Evolutionary conservation across 129 eudicot genomes (phyloP), one percentile per base, ranked within the genome.

Genomic region (Escallonia herrerae): DNA sequence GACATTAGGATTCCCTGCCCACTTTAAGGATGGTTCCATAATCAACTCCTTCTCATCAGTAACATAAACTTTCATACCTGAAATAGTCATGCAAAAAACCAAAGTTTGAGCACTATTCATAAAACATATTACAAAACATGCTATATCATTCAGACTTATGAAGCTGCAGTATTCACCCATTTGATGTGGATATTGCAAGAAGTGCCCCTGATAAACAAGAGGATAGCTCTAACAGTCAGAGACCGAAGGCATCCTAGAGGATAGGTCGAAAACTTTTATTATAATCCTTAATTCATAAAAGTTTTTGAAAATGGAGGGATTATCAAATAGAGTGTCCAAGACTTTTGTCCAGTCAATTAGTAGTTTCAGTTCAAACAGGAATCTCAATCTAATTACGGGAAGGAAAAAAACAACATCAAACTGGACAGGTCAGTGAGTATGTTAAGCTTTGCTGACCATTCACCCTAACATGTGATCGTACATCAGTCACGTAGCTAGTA

Each of bases 1-100:
- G 62, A 93, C 79, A 70, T 93, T 82, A 63, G 99, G 99, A 73
- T 89, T 89, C 69, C 84, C 99, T 8, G 99, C 99, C 99, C 99
- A 93, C 74, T 89, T 93, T 47, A 93, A 5, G 15, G 81, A 69
- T 43, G 96, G 99, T 77, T 93, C 99, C 99, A 93, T 89, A 44
- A 93, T 93, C 86, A 93, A 79, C 75, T 89, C 99, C 79, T 88
- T 93, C 66, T 93, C 99, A 37, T 84, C 96, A 49, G 99, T 93
- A 60, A 79, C 71, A 80, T 81, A 93, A 60, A 93, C 96, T 67
- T 93, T 93, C 98, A 93, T 93, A 66, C 98, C 98, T 93, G 72
- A 54, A 65, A 74, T 22, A 33, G 42, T 60, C 7, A 10, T 33
- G 72, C 22, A 38, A 4, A 41, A 7, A 12, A 42, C 39, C n/a